Evolutionary conservation across 257 asterid species (phyloP), one percentile per base, ranked within the genome.

Genomic region (Capsicum chinense): DNA sequence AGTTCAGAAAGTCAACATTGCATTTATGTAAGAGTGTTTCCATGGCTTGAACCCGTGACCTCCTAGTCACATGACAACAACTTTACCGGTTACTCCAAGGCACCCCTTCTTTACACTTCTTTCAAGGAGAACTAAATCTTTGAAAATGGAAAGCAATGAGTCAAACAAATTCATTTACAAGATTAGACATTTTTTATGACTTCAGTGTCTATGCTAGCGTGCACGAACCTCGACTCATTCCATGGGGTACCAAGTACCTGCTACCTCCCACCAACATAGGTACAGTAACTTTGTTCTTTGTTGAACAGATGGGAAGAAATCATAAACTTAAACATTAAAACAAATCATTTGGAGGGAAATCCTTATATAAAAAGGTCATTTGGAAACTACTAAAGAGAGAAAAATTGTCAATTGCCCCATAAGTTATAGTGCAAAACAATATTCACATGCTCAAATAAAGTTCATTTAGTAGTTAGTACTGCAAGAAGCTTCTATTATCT

Each of bases 391-490:
- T 6, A 6, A 73, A 6, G 42, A 12, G 12, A 19, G 39, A 73
- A 73, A 21, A 11, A 47, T 17, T 48, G 17, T 10, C 5, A 64
- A 64, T 64, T 35, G 71, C 47, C 60, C 12, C 80, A 73, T 12
- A 52, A 48, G 42, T 73, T 73, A 48, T 11, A 47, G 42, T 19
- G 39, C 35, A 14, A 2, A 47, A 48, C 56, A 48, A 19, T 26
- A 48, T 59, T 48, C 59, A 48, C 59, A 19, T 73, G 80, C 60
- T 76, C 62, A 76, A 52, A 21, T 12, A 52, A 76, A 76, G 52
- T 68, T 37, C 79, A 76, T 26, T 52, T 7, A 6, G 4, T 50
- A 76, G 14, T 52, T 7, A 6, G 7, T 50, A 12, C 44, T 1
- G 14, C 19, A 2, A 1, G 44, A 21, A 21, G 44, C 80, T 19